A percentile compares a stretch with the other conserved stretches of the same genome.
Conservation (phyloP, 495 filamentous ascomycete genomes). For the Penicillium dipodomyicola region DNA sequence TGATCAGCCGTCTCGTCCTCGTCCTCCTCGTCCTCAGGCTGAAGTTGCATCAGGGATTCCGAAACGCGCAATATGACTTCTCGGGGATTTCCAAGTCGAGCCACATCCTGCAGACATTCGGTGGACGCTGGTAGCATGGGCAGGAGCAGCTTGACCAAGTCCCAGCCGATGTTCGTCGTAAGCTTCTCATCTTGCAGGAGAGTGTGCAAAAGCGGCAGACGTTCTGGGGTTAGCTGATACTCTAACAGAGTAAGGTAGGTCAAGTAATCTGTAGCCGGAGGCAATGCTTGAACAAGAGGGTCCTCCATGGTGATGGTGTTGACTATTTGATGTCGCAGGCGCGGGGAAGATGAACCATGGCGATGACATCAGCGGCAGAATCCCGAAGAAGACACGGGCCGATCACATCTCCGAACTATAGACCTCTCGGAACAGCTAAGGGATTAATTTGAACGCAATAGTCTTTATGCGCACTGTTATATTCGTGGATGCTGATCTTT, state of each 20-base stretch:
- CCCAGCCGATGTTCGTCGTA: conserved; percentile 93
- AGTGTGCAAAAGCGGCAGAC: conserved; percentile 71
- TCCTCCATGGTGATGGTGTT: conserved; percentile 31
- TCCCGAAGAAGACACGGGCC: conserved; percentile 9
- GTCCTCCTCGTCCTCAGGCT: conserved; percentile 52
- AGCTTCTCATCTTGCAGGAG: conserved; percentile 80
- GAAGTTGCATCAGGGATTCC: conserved; percentile 63
- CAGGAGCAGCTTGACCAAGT: conserved; percentile 82
- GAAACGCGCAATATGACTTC: conserved; percentile 90
- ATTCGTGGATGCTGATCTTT: background rate
- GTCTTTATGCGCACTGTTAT: background rate
- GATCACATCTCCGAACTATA: conserved; percentile 4
- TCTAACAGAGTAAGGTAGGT: conserved; percentile 89
- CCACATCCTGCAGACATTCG: conserved; percentile 73
- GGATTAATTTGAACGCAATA: background rate
- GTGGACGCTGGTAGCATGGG: conserved; percentile 69
- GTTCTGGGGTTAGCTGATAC: conserved; percentile 73
- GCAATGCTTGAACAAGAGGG: conserved; percentile 51
- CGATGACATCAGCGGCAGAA: conserved; percentile 14
- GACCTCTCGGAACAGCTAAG: background rate
- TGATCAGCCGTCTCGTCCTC: conserved; percentile 39
- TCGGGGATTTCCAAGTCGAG: conserved; percentile 82
- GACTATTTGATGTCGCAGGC: conserved; percentile 12
- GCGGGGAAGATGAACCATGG: conserved; percentile 13
- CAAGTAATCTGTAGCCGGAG: conserved; percentile 75